These are phyloP conservation scores for Podospora fimiseda DNA, from an alignment of 495 filamentous ascomycete genomes.

Conservation along the genomic window DNA sequence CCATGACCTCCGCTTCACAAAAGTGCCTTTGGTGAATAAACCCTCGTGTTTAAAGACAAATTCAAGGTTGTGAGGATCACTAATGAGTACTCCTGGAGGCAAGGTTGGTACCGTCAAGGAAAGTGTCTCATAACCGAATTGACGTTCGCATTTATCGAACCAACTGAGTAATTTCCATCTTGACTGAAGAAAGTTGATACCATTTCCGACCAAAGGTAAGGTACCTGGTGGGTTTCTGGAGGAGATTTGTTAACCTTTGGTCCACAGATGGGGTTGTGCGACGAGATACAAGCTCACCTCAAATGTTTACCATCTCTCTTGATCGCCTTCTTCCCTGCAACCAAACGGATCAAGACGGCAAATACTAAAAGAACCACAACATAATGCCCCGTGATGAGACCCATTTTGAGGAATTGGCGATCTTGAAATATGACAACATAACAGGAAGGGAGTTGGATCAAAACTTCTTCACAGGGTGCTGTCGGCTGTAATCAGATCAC, in stretches of 20 bases:
- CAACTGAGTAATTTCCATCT: constrained; percentile 52
- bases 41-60: constrained; percentile 54
- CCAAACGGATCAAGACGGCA: constrained; percentile 15
- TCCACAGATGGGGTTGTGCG: too few relatives aligned
- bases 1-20: constrained; percentile 51
- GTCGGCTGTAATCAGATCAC: too few relatives aligned
- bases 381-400: constrained; percentile 16
- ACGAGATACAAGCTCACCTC: constrained; percentile 10
- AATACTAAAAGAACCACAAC: constrained; percentile 11
- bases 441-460: too few relatives aligned
- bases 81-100: constrained; percentile 53
- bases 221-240: constrained; percentile 48
- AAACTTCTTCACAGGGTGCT: too few relatives aligned
- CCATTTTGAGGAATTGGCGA: constrained; percentile 10
- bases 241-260: background rate
- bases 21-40: constrained; percentile 51
- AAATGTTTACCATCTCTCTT: constrained; percentile 22
- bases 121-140: constrained; percentile 50
- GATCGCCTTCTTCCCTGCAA: constrained; percentile 15
- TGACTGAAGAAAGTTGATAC: constrained; percentile 50
- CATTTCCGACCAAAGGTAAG: constrained; percentile 52
- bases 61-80: constrained; percentile 52
- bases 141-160: constrained; percentile 51
- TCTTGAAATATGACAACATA: background rate
- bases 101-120: constrained; percentile 51